These are phyloP conservation scores for Triangularia setosa DNA, from an alignment of 2,329 filamentous ascomycete species.

Conservation along the genomic window DNA sequence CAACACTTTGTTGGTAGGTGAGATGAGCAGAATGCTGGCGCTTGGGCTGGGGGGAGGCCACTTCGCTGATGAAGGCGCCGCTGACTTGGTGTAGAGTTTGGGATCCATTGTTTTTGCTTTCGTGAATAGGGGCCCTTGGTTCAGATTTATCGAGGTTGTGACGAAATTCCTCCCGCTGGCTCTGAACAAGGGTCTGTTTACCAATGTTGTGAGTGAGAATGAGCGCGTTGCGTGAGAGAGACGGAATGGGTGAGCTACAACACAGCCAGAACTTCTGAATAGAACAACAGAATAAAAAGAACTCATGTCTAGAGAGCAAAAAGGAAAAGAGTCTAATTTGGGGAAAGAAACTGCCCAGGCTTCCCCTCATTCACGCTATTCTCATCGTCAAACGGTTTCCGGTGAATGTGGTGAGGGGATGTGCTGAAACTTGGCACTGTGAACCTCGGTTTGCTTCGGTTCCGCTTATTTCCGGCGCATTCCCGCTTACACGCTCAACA, in stretches of 20 bases:
- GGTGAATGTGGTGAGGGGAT: neutral
- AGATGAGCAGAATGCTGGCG: conserved; percentile 74
- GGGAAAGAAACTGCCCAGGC: neutral
- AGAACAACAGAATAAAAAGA: neutral
- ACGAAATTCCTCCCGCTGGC: neutral
- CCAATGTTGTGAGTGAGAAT: neutral
- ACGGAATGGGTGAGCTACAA: neutral
- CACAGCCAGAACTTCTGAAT: neutral
- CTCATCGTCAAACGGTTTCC: neutral
- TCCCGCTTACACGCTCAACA: neutral
- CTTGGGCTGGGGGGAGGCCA: neutral
- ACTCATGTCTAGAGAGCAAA: neutral
- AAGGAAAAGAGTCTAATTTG: neutral
- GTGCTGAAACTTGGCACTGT: neutral
- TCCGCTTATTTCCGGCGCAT: neutral
- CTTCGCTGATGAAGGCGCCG: neutral
- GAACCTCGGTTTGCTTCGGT: neutral
- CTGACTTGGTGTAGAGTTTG: neutral
- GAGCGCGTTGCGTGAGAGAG: neutral
- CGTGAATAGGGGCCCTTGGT: neutral
- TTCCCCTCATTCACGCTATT: neutral
- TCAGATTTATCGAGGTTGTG: neutral
- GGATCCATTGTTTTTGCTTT: neutral
- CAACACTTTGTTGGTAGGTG: conserved; percentile 80
- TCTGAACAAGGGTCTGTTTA: neutral